Conservation (phyloP, 106 monocot species). For the Allium fistulosum region DNA sequence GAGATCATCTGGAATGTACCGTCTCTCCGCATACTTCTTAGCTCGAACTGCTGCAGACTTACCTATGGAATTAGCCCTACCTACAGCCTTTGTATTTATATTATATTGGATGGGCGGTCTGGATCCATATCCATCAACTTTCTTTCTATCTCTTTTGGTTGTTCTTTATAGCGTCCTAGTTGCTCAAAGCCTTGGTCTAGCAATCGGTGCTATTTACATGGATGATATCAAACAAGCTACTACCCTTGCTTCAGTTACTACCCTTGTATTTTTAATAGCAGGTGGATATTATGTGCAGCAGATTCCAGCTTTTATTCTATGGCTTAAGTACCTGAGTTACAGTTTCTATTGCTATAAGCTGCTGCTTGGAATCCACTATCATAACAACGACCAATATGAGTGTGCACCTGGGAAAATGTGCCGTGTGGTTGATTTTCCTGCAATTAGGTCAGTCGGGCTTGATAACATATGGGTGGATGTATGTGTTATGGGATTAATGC, state of each 20-base stretch:
- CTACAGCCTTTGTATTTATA: conserved; percentile 58
- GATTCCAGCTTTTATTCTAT: conserved; percentile 52
- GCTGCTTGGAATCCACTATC: conserved; percentile 38
- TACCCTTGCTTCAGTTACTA: conserved; percentile 64
- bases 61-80: conserved; percentile 67
- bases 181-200: conserved; percentile 58
- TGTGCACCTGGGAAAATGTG: conserved; percentile 37
- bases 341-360: conserved; percentile 75
- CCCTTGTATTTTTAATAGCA: conserved; percentile 55
- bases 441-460: conserved; percentile 42
- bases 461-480: conserved; percentile 42
- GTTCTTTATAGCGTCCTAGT: conserved; percentile 61
- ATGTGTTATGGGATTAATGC: conserved; percentile 61
- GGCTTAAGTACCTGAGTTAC: conserved; percentile 74
- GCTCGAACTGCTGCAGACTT: conserved; percentile 55
- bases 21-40: conserved; percentile 61
- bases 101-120: conserved; percentile 82
- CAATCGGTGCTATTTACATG: conserved; percentile 60
- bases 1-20: conserved; percentile 62
- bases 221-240: conserved; percentile 67
- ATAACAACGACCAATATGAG: conserved; percentile 31
- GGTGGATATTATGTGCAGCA: conserved; percentile 68
- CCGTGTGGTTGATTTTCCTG: conserved; percentile 35
- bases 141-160: conserved; percentile 50
- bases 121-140: conserved; percentile 35